phyloP scores from a whole-genome alignment of 805 yeast species.

The Cyberlindnera xishuangbannaensis region DNA sequence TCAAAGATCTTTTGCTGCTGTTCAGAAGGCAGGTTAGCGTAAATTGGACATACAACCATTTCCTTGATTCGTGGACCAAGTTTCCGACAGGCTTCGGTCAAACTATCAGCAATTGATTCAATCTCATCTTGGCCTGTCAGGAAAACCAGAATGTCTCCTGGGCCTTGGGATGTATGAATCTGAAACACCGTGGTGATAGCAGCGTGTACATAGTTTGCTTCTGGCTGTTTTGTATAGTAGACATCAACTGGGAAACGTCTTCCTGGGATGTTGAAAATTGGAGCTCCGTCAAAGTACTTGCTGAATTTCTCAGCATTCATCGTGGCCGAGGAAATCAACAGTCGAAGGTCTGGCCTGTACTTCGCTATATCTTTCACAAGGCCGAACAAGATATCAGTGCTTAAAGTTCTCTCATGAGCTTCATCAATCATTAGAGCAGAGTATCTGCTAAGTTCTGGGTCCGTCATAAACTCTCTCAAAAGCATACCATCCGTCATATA shows the following conservation, averaged over 20 bases:
- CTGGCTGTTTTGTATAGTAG: slow-evolving; percentile 79
- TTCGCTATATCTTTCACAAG: slow-evolving; percentile 64
- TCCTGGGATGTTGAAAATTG: slow-evolving; percentile 87
- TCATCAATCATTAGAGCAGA: slow-evolving; percentile 91
- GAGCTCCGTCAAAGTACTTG: slow-evolving; percentile 73
- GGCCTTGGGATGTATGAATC: slow-evolving; percentile 65
- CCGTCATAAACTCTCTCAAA: slow-evolving; percentile 73
- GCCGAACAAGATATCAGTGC: slow-evolving; percentile 83
- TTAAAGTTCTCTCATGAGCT: slow-evolving; percentile 92
- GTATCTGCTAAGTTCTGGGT: slow-evolving; percentile 62
- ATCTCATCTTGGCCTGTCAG: slow-evolving; percentile 97
- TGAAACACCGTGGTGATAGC: slow-evolving; percentile 84
- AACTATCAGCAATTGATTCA: slow-evolving; percentile 68
- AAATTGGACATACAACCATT: slow-evolving; percentile 76
- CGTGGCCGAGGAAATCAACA: slow-evolving; percentile 90
- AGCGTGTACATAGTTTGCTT: slow-evolving; percentile 85
- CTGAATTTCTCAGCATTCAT: slow-evolving; percentile 88
- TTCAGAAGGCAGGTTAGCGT: slow-evolving; percentile 86
- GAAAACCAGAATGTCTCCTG: slow-evolving; percentile 86
- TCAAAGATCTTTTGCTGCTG: slow-evolving; percentile 78
- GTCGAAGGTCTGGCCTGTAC: slow-evolving; percentile 61
- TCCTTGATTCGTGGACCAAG: slow-evolving; percentile 49
- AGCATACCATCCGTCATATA: slow-evolving; percentile 97
- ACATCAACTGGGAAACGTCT: slow-evolving; percentile 89
- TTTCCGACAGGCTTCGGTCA: slow-evolving; percentile 58